Evolutionary conservation across 495 filamentous ascomycete species (phyloP).

Genomic region (Terfezia boudieri): DNA sequence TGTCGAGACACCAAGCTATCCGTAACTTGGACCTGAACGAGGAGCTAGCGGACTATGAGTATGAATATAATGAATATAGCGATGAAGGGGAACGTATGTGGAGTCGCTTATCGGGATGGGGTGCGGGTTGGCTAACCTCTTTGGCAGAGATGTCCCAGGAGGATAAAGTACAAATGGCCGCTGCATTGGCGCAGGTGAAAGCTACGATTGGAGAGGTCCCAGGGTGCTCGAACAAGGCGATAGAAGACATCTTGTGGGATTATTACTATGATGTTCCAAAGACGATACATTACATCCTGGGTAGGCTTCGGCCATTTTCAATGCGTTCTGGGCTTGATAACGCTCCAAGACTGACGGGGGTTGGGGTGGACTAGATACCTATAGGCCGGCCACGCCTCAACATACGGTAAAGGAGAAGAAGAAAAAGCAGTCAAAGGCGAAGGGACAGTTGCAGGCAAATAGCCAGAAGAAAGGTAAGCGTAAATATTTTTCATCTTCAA

Average conservation of each 20-base stretch:
- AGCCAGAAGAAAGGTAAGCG: no score
- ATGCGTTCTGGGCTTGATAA: constrained; percentile 23
- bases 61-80: constrained; percentile 23
- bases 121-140: neutral
- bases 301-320: constrained; percentile 21
- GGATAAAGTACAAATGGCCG: constrained; percentile 36
- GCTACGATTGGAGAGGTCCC: constrained; percentile 30
- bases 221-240: constrained; percentile 42
- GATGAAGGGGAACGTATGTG: constrained; percentile 5
- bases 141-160: constrained; percentile 32
- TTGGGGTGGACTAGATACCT: neutral
- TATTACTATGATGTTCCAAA: constrained; percentile 89
- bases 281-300: constrained; percentile 51
- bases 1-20: constrained; percentile 41
- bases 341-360: neutral
- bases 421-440: neutral
- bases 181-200: constrained; percentile 33
- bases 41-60: constrained; percentile 39
- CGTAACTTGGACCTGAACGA: constrained; percentile 38
- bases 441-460: no score
- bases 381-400: neutral
- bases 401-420: neutral
- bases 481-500: no score
- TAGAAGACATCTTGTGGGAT: constrained; percentile 79
- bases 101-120: neutral